phyloP scores from a whole-genome alignment of 129 eudicot species.

The Artemisia argyi region DNA sequence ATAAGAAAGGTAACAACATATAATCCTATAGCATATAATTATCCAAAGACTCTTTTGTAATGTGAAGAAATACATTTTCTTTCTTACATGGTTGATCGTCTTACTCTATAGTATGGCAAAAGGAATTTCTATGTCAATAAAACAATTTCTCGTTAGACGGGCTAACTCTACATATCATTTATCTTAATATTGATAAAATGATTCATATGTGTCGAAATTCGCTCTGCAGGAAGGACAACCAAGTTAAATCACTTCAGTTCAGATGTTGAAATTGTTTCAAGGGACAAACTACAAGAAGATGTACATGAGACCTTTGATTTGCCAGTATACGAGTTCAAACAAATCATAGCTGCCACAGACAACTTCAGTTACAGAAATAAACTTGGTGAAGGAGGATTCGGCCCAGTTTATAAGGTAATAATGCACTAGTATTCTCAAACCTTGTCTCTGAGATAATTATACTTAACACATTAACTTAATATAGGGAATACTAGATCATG shows the following conservation, averaged over 20 bases:
- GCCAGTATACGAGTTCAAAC: constrained; percentile 27
- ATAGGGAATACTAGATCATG: constrained; percentile 37
- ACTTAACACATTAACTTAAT: too few relatives aligned
- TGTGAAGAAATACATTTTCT: too few relatives aligned
- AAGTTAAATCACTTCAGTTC: constrained; percentile 8
- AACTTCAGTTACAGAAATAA: constrained; percentile 28
- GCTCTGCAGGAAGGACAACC: constrained; percentile 15
- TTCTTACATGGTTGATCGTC: too few relatives aligned
- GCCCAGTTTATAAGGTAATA: constrained; percentile 37
- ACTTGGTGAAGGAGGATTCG: constrained; percentile 50
- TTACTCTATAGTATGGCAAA: too few relatives aligned
- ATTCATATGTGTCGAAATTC: constrained; percentile 3
- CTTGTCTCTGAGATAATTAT: too few relatives aligned
- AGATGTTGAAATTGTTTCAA: constrained; percentile 3
- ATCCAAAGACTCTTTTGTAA: background rate
- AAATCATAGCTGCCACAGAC: constrained; percentile 30
- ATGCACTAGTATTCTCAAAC: too few relatives aligned
- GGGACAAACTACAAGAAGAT: constrained; percentile 17
- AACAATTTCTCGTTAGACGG: too few relatives aligned
- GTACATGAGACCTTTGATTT: constrained; percentile 22
- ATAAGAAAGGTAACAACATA: constrained; percentile 24
- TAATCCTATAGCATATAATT: background rate
- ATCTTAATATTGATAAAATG: background rate
- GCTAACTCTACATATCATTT: background rate
- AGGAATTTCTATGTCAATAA: too few relatives aligned